Evolutionary conservation across 2,329 filamentous ascomycete species (phyloP), one percentile per base, ranked within the genome.

Genomic region (Neonectria ditissima): DNA sequence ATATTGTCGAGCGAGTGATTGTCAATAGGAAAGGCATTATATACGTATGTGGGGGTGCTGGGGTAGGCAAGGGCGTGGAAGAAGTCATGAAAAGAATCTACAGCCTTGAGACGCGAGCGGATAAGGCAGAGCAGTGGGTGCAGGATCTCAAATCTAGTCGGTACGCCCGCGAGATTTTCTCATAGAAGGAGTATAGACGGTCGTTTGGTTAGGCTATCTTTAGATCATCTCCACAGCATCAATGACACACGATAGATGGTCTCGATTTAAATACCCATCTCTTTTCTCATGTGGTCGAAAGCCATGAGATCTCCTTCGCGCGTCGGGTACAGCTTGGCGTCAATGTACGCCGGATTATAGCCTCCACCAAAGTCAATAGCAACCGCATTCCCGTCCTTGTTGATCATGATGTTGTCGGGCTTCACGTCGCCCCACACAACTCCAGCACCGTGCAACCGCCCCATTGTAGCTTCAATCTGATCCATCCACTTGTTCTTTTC

Each of bases 401-500:
- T 73, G 20, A 78, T 72, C 13, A 78, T 60, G n/a, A 76, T 59
- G 51, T 78, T 77, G 13, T 69, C 68, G 2, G 73, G 60, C 52
- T 78, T 77, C 8, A 64, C 75, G 50, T 77, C 75, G 11, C 77
- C 75, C 76, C 74, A 78, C 22, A 73, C 52, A 13, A 76, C 70
- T 6, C 71, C 72, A 11, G 30, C 32, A 11, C 62, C 41, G 39
- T 76, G 73, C 2, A 75, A 72, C 22, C 55, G 56, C 24, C 30
- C 50, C 34, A 66, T 18, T 9, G 67, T 70, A 13, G 55, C 53
- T 41, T 65, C 62, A 4, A 70, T 32, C 52, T 71, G 67, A 28
- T 43, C 52, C 20, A 65, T 63, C 66, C 67, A 71, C 43, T 61
- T 64, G 47, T 20, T 57, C 30, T 68, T 62, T 18, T 20, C 14